These are phyloP conservation scores for Taphrina pruni DNA, from an alignment of 1,139 yeast species.

Conservation along the genomic window DNA sequence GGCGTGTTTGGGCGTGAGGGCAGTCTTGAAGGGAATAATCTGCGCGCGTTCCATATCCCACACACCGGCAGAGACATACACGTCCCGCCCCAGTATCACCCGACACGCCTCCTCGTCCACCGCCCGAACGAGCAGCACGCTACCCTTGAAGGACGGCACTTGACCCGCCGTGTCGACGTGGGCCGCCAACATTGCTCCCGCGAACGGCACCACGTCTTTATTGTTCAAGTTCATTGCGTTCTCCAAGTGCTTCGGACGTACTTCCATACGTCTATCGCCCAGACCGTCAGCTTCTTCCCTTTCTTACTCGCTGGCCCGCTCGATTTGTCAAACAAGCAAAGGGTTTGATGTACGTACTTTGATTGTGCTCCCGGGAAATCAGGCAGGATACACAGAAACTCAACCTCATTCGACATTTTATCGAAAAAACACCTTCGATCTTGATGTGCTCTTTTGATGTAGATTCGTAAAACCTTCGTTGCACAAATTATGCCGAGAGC, in stretches of 20 bases:
- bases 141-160: constrained; percentile 69
- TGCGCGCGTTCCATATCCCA: constrained; percentile 75
- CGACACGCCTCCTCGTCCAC: constrained; percentile 67
- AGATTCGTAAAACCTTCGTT: too few species aligned
- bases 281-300: not conserved
- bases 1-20: constrained; percentile 11
- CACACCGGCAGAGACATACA: constrained; percentile 68
- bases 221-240: constrained; percentile 16
- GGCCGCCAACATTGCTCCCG: constrained; percentile 49
- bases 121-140: constrained; percentile 68
- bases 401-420: constrained; percentile 5
- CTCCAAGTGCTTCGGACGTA: constrained; percentile 29
- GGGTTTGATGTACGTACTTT: constrained; percentile 14
- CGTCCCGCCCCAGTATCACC: constrained; percentile 67
- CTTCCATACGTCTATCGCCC: constrained; percentile 23
- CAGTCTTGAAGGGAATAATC: constrained; percentile 50
- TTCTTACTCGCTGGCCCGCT: too few species aligned
- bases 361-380: constrained; percentile 29
- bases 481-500: too few species aligned
- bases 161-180: constrained; percentile 54
- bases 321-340: not conserved
- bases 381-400: constrained; percentile 37
- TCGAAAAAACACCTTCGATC: too few species aligned
- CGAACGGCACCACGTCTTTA: constrained; percentile 13
- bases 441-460: too few species aligned